Percentiles rank a stretch among this genome's conserved stretches.
These are phyloP conservation scores for Xylaria curta DNA, from an alignment of 495 filamentous ascomycete genomes.

Conservation along the genomic window DNA sequence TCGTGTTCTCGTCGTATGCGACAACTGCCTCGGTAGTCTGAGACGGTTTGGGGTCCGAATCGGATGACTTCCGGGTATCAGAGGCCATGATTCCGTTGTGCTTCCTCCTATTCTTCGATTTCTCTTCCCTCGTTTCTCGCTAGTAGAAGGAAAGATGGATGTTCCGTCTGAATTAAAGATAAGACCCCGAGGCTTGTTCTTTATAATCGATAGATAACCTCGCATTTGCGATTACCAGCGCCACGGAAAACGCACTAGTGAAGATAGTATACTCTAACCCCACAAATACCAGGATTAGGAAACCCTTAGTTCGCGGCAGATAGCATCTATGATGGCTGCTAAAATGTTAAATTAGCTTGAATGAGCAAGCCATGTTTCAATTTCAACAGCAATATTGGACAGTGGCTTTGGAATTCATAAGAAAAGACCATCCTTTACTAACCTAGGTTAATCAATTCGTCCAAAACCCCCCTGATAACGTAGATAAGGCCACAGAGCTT, in stretches of 20 bases:
- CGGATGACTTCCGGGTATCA: slow-evolving; percentile 15
- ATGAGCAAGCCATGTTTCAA: too few species aligned
- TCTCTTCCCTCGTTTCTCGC: background rate
- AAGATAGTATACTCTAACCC: background rate
- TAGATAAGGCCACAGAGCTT: background rate
- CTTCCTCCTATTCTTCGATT: background rate
- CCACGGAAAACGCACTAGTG: background rate
- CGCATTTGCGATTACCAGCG: background rate
- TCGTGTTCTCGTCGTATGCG: slow-evolving; percentile 21
- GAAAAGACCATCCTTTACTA: background rate
- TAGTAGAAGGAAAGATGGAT: background rate
- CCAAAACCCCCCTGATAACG: background rate
- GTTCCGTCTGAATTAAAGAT: background rate
- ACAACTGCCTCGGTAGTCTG: slow-evolving; percentile 7
- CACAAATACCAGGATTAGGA: background rate
- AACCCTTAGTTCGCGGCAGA: background rate
- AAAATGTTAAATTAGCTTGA: background rate
- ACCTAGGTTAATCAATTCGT: background rate
- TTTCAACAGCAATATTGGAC: background rate
- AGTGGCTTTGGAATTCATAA: background rate
- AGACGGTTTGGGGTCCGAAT: background rate
- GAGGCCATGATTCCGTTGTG: background rate
- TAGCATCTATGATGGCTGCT: background rate
- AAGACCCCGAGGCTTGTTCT: background rate
- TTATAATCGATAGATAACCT: background rate